Evolutionary conservation across 495 filamentous ascomycete species (phyloP).

Genomic region (Penicillium crystallinum): DNA sequence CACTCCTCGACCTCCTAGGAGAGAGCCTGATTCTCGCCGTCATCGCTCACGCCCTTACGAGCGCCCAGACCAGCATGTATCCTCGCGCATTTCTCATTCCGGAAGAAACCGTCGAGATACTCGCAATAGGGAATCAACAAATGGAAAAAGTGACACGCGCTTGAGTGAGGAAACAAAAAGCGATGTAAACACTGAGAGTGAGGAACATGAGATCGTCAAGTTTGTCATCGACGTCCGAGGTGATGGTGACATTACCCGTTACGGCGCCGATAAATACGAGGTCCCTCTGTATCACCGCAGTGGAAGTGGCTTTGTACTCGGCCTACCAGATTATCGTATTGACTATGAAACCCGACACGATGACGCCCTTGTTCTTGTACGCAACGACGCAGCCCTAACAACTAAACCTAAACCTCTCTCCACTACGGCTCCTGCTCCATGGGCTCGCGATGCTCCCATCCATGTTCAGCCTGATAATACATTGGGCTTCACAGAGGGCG

Average conservation of each 20-base stretch:
- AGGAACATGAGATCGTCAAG: conserved; percentile 5
- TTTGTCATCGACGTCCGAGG: conserved; percentile 55
- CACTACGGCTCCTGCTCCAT: neutral
- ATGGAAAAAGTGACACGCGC: neutral
- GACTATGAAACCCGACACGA: conserved; percentile 46
- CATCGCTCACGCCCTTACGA: neutral
- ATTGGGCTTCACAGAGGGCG: neutral
- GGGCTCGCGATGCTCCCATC: conserved; percentile 8
- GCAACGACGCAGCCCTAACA: neutral
- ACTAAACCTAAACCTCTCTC: neutral
- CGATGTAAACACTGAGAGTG: neutral
- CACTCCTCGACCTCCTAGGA: neutral
- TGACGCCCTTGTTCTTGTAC: conserved; percentile 45
- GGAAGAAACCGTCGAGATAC: neutral
- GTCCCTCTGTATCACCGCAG: conserved; percentile 54
- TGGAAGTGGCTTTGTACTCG: conserved; percentile 57
- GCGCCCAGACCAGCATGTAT: neutral
- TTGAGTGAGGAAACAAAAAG: neutral
- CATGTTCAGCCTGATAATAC: conserved; percentile 2
- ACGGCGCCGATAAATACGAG: conserved; percentile 57
- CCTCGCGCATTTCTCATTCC: neutral
- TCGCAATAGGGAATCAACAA: neutral
- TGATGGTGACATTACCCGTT: conserved; percentile 55
- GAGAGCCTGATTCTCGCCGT: neutral
- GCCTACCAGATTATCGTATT: conserved; percentile 47